Conservation (phyloP, 108 stramenopile species). For the Conticribra guillardii region DNA sequence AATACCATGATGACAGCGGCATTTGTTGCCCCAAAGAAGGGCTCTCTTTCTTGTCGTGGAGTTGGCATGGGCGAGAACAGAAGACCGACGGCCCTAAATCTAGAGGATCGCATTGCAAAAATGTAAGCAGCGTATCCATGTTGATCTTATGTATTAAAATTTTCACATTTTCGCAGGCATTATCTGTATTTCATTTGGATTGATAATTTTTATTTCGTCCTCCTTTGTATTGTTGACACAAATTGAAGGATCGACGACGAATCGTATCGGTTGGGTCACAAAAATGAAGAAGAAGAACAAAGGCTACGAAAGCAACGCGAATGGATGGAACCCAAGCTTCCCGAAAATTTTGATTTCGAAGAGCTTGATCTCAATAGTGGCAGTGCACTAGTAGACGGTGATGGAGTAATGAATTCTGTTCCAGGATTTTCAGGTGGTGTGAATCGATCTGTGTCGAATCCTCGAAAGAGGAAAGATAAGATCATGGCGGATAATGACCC, state of each 20-base stretch:
- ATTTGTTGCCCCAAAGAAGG: too few species aligned
- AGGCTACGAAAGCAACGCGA: constrained; percentile 62
- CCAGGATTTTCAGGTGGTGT: constrained; percentile 11
- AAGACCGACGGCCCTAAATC: too few species aligned
- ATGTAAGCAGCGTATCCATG: too few species aligned
- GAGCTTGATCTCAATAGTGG: constrained; percentile 9
- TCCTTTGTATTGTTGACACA: too few species aligned
- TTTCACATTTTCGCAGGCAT: too few species aligned
- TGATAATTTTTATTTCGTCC: too few species aligned
- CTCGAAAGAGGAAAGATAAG: constrained; percentile 51
- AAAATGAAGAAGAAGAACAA: constrained; percentile 47
- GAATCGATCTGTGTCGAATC: constrained; percentile 6
- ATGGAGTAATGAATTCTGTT: neutral
- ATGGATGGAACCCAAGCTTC: constrained; percentile 27
- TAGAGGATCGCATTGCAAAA: too few species aligned
- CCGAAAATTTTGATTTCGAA: constrained; percentile 31
- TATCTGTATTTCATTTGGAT: too few species aligned
- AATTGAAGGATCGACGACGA: constrained; percentile 53
- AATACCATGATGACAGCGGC: too few species aligned
- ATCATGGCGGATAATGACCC: constrained; percentile 69
- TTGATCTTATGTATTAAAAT: too few species aligned
- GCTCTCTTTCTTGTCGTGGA: too few species aligned
- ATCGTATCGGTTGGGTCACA: constrained; percentile 52
- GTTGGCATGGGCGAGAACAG: too few species aligned
- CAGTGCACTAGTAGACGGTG: neutral